A percentile compares a stretch with the other conserved stretches of the same genome.
phyloP scores from a whole-genome alignment of 1,284 basidiomycete species.

The Singerocomus inundabilis region DNA sequence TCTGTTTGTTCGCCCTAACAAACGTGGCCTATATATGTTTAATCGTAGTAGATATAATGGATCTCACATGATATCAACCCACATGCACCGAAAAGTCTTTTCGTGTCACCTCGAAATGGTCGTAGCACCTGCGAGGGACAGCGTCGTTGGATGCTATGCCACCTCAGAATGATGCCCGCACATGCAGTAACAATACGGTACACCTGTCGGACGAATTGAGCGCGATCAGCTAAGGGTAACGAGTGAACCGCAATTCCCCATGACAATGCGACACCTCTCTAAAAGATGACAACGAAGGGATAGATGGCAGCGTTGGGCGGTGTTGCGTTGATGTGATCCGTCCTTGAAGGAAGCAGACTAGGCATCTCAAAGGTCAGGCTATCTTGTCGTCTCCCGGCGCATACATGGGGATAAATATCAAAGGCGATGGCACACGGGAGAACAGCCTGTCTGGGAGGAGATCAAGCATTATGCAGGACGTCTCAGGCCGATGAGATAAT shows the following conservation, averaged over 20 bases:
- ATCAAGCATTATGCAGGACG: not conserved
- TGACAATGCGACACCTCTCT: no score
- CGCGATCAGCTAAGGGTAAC: no score
- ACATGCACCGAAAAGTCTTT: not conserved
- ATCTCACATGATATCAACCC: constrained; percentile 6
- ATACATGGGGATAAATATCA: not conserved
- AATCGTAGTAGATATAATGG: constrained; percentile 27
- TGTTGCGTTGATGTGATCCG: no score
- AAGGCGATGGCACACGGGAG: not conserved
- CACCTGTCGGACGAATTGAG: no score
- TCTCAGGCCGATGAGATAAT: not conserved
- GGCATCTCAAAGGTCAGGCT: not conserved
- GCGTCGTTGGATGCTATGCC: not conserved
- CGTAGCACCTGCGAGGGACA: not conserved
- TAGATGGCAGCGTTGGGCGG: no score
- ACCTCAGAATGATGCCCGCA: not conserved
- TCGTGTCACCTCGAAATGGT: not conserved
- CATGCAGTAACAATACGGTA: not conserved
- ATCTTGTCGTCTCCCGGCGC: not conserved
- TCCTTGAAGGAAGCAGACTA: not conserved
- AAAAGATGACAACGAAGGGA: no score
- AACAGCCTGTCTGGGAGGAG: not conserved
- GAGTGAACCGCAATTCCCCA: no score
- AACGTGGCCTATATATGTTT: constrained; percentile 21
- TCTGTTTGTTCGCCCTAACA: constrained; percentile 8